Evolutionary conservation across 2,329 filamentous ascomycete genomes (phyloP).

Genomic region (Pezicula rhizophila): DNA sequence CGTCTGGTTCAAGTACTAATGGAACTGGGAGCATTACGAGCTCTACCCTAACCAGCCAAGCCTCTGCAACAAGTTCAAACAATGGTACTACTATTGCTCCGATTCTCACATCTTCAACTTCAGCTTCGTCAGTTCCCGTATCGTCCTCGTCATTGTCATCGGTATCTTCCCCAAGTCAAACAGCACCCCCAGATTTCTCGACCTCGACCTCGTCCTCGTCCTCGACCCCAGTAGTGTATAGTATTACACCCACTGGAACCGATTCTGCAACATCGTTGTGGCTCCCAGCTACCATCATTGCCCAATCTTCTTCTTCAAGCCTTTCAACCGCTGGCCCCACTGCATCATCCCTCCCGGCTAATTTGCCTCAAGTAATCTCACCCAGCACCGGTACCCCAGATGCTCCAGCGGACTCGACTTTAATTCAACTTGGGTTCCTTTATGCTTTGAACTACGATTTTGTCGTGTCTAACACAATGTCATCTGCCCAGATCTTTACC

Average conservation of each 20-base stretch:
- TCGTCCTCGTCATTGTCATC: conserved; percentile 2
- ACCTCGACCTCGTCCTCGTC: background rate
- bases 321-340: conserved; percentile 14
- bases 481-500: conserved; percentile 79
- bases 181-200: background rate
- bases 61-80: background rate
- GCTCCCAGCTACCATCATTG: conserved; percentile 22
- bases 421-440: conserved; percentile 81
- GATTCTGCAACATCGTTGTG: conserved; percentile 19
- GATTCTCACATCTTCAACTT: conserved; percentile 1
- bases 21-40: background rate
- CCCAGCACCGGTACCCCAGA: conserved; percentile 14
- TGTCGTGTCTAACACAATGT: conserved; percentile 63
- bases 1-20: background rate
- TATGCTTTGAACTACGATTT: conserved; percentile 79
- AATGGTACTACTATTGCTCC: background rate
- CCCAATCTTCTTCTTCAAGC: conserved; percentile 13
- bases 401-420: conserved; percentile 49
- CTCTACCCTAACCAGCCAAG: background rate
- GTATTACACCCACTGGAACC: conserved; percentile 20
- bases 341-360: conserved; percentile 15
- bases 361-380: conserved; percentile 23
- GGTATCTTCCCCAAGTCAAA: conserved; percentile 1
- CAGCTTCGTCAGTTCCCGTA: background rate
- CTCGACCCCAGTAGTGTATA: too few relatives aligned